Conservation (phyloP, 257 asterid genomes). For the Datura wrightii region DNA sequence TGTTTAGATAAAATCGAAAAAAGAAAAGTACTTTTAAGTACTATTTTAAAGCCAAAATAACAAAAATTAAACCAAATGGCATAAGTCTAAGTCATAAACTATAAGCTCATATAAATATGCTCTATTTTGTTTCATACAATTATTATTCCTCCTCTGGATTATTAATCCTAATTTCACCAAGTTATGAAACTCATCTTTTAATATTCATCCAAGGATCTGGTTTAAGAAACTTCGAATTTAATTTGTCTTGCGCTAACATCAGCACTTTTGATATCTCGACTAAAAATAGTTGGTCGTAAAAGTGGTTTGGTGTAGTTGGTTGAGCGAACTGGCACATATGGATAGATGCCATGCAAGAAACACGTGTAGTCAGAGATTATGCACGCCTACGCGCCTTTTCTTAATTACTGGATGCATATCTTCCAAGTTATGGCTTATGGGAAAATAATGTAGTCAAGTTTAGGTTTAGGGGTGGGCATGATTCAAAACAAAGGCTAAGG, state of each 20-base stretch:
- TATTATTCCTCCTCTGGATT: not conserved
- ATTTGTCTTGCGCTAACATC: not conserved
- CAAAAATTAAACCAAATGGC: too few species aligned
- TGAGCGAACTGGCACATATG: constrained; percentile 12
- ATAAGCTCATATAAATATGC: too few species aligned
- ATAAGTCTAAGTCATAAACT: too few species aligned
- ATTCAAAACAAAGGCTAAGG: too few species aligned
- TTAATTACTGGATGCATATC: not conserved
- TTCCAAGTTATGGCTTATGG: not conserved
- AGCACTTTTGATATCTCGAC: not conserved
- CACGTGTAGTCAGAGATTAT: not conserved
- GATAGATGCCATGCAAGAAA: not conserved
- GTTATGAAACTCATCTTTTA: not conserved
- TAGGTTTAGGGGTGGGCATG: too few species aligned
- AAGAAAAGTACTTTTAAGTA: too few species aligned
- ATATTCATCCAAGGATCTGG: not conserved
- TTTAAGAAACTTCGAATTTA: not conserved
- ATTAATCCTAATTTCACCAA: not conserved
- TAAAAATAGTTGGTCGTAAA: not conserved
- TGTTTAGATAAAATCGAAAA: too few species aligned
- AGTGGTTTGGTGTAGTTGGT: constrained; percentile 22
- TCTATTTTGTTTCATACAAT: not conserved
- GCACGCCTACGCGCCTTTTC: not conserved
- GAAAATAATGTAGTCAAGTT: not conserved
- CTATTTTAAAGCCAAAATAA: too few species aligned